Evolutionary conservation across 208 protist genomes (phyloP).

Genomic region (Trypanosoma mega): DNA sequence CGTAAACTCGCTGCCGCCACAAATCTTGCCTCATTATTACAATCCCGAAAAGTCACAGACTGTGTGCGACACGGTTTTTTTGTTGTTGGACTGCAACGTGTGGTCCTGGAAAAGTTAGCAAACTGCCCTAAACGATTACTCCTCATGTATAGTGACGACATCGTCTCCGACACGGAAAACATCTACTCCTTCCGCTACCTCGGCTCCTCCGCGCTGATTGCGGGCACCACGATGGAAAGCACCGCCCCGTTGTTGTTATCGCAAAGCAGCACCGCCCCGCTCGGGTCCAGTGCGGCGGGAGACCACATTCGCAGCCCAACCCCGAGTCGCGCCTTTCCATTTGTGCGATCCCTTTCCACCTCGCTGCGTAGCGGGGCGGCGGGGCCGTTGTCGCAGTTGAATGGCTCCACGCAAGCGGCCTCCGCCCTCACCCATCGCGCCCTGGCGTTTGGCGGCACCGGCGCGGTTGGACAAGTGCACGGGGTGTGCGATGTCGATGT

Average conservation of each 20-base stretch:
- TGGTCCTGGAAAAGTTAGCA: conserved; percentile 61
- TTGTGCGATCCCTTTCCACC: neutral
- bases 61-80: conserved; percentile 82
- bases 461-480: conserved; percentile 40
- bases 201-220: conserved; percentile 44
- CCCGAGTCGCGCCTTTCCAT: neutral
- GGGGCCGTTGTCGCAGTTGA: too few relatives aligned
- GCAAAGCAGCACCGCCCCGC: neutral
- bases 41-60: conserved; percentile 74
- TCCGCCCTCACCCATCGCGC: conserved; percentile 39
- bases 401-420: conserved; percentile 13
- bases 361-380: conserved; percentile 6
- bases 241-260: conserved; percentile 34
- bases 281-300: neutral
- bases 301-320: neutral
- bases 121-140: conserved; percentile 53
- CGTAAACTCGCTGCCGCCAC: conserved; percentile 73
- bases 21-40: conserved; percentile 74
- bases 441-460: conserved; percentile 48
- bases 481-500: conserved; percentile 81
- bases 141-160: conserved; percentile 68
- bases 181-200: conserved; percentile 87
- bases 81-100: conserved; percentile 62
- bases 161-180: conserved; percentile 64
- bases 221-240: conserved; percentile 41